Conservation (phyloP, 345 rosid genomes). For the Toxicodendron radicans region DNA sequence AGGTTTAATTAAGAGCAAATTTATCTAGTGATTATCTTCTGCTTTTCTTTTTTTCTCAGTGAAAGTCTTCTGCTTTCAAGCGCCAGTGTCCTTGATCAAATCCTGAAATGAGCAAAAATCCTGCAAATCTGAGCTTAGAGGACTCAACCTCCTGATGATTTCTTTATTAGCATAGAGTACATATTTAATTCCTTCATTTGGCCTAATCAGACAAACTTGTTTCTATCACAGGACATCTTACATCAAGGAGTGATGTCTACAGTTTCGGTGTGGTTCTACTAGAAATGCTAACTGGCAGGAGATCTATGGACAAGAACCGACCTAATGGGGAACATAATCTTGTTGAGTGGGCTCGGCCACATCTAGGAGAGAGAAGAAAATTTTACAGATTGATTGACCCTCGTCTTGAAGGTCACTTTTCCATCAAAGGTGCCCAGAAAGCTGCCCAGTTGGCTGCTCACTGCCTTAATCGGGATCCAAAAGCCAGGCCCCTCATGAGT, state of each 20-base stretch:
- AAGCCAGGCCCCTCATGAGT: constrained; percentile 82
- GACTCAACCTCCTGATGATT: too few species aligned
- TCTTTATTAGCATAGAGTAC: neutral
- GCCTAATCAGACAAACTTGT: constrained; percentile 2
- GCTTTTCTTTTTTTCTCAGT: neutral
- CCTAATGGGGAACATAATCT: constrained; percentile 81
- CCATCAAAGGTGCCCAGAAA: constrained; percentile 77
- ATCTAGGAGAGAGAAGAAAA: constrained; percentile 74
- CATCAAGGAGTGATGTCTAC: constrained; percentile 82
- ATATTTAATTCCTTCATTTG: neutral
- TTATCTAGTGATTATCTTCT: neutral
- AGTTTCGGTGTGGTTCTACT: constrained; percentile 84
- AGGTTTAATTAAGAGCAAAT: constrained; percentile 24
- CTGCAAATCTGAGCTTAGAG: too few species aligned
- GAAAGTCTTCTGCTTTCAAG: too few species aligned
- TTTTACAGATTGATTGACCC: constrained; percentile 78
- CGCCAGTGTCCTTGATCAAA: too few species aligned
- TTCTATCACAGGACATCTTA: constrained; percentile 63
- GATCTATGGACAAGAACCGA: constrained; percentile 82
- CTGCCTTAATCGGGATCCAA: constrained; percentile 80
- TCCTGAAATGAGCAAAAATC: too few species aligned
- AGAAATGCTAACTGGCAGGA: constrained; percentile 74
- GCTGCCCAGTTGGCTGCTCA: constrained; percentile 78
- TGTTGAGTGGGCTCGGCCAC: constrained; percentile 86
- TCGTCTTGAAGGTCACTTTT: constrained; percentile 77